A percentile compares a stretch with the other conserved stretches of the same genome.
phyloP scores from a whole-genome alignment of 140 eudicot species.

The Cichorium intybus region DNA sequence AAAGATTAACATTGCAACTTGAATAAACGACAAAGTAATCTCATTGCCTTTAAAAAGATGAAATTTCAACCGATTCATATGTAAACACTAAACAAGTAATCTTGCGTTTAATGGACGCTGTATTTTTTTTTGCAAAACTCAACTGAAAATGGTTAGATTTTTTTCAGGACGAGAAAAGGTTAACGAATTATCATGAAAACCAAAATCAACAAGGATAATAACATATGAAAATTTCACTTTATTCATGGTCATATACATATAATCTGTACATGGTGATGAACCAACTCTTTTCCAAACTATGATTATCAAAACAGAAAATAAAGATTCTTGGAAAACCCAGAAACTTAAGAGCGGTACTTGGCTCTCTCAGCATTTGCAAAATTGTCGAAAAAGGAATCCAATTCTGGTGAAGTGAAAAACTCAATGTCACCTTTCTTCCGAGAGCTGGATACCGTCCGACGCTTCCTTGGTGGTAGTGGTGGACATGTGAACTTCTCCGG shows the following conservation, averaged over 20 bases:
- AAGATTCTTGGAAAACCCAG: background rate
- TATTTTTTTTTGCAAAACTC: background rate
- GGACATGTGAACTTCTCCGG: slow-evolving; percentile 48
- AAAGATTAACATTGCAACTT: too few relatives aligned
- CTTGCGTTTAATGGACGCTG: background rate
- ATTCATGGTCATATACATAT: slow-evolving; percentile 19
- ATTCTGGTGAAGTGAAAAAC: slow-evolving; percentile 60
- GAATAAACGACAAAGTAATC: too few relatives aligned
- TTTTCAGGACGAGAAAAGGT: background rate
- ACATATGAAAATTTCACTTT: background rate
- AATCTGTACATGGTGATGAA: slow-evolving; percentile 21
- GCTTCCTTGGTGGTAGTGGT: slow-evolving; percentile 57
- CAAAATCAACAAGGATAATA: background rate
- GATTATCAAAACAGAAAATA: background rate
- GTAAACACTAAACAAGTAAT: too few relatives aligned
- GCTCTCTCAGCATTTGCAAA: slow-evolving; percentile 26
- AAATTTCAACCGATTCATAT: too few relatives aligned
- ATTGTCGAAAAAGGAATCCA: slow-evolving; percentile 54
- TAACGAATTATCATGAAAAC: background rate
- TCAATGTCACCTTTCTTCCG: slow-evolving; percentile 27
- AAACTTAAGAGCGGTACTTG: background rate
- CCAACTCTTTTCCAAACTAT: slow-evolving; percentile 12
- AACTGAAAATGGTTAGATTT: background rate
- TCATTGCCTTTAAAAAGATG: too few relatives aligned
- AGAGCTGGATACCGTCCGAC: slow-evolving; percentile 30